Base-by-base conservation (phyloP, 192 early-diverging fungal species). In the Chytriomyces sp. region DNA sequence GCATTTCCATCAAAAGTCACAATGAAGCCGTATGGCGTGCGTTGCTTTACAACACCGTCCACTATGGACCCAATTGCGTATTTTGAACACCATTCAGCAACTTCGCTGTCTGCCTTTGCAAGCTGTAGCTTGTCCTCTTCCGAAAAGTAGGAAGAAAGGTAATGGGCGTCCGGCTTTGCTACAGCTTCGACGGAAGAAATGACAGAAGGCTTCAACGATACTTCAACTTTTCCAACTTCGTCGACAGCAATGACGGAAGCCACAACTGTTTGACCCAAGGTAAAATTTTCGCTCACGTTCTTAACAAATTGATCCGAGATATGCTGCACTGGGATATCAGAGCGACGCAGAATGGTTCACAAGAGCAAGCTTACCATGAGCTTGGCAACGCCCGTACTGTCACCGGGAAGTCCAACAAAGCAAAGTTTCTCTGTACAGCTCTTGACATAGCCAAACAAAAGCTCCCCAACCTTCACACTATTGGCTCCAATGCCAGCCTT, bases 381-480 rank as follows among this genome's bases (percentile, higher is more conserved):
- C 64, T 80, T 78, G n/a, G 86, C 91, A 41, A 90, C 70, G n/a
- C 84, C 91, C 30, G 77, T 74, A 5, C 85, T 37, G 0, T 78
- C 83, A 17, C 89, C 88, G 5, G 80, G 53, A 77, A 92, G 90
- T 31, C 76, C 79, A 4, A 95, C 84, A 77, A 91, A 91, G 58
- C 90, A 90, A 30, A 82, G 82, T 38, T 82, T 82, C n/a, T 92
- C 85, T 2, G 85, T 85, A 7, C 91, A 81, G 61, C 88, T 91
- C 52, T 80, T 82, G 40, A 97, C 88, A 64, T 85, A 94, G 0
- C 91, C 94, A 34, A 84, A 82, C 8, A 94, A 70, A 12, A 94
- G 77, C 58, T 86, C 80, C n/a, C 88, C 92, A 4, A 77, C 76
- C 19, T 81, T 71, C 8, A 93, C 52, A 56, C 91, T 90, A 0